These are phyloP conservation scores for Mycosphaerella sp. DNA, from an alignment of 2,329 filamentous ascomycete species.

Conservation along the genomic window DNA sequence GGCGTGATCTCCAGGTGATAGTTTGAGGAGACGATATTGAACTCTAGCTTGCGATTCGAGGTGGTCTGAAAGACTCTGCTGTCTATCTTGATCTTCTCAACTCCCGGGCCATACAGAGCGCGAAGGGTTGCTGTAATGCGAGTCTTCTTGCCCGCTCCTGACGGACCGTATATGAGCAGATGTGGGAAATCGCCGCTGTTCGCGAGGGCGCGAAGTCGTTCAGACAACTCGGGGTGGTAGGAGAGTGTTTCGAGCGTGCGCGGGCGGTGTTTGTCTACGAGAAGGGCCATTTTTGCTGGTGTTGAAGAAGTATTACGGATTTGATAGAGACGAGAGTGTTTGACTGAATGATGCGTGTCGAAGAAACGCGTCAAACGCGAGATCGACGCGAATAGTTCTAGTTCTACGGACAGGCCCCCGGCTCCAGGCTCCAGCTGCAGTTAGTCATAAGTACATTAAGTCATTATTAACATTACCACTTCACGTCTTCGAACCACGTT, in stretches of 20 bases:
- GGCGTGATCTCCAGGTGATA: slow-evolving; percentile 99
- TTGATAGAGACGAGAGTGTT: background rate
- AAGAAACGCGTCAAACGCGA: too few species aligned
- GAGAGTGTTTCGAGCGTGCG: slow-evolving; percentile 70
- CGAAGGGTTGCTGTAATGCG: slow-evolving; percentile 92
- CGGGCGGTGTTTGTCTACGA: slow-evolving; percentile 62
- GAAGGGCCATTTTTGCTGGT: slow-evolving; percentile 49
- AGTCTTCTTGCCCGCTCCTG: slow-evolving; percentile 95
- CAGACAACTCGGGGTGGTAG: slow-evolving; percentile 84
- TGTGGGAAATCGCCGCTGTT: slow-evolving; percentile 97
- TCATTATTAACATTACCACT: too few species aligned
- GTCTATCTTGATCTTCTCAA: slow-evolving; percentile 99
- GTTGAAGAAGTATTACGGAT: background rate
- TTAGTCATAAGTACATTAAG: too few species aligned
- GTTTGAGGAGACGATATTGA: slow-evolving; percentile 95
- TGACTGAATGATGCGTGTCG: too few species aligned
- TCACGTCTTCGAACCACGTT: too few species aligned
- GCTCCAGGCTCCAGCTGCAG: too few species aligned
- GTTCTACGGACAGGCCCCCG: too few species aligned
- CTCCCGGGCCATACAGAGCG: slow-evolving; percentile 88
- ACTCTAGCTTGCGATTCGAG: slow-evolving; percentile 92
- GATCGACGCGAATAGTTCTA: too few species aligned
- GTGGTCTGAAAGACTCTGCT: slow-evolving; percentile 93
- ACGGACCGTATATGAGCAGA: slow-evolving; percentile 92
- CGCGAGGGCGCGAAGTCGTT: slow-evolving; percentile 77